Base-by-base conservation (phyloP, 2,329 filamentous ascomycete genomes). In the Trichoderma semiorbis region DNA sequence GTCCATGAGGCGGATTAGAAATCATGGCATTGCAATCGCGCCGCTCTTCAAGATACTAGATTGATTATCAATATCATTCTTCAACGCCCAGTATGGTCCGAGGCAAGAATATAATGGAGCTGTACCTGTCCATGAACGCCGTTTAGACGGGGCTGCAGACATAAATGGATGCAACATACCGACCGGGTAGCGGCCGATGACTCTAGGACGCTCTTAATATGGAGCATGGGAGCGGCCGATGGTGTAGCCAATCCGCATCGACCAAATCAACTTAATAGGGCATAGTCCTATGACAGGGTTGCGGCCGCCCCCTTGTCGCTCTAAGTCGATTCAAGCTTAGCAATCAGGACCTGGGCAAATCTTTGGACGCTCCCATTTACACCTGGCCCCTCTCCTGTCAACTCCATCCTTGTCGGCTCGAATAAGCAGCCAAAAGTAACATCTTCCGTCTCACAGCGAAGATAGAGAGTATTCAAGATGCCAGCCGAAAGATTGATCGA, bases 281-380 rank as follows among this genome's bases (percentile, higher is more conserved):
- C n/a, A 62, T 62, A 62, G 67, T 16, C 30, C 0, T 10, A 18
- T 7, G 32, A 64, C 68, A 21, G 16, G 47, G 68, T 3, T 16
- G 68, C 68, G 60, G 68, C 68, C 68, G 68, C 24, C 18, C 50
- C 55, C 57, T 43, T 61, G 57, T 50, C 66, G 21, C 14, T 36
- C 28, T 30, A 43, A 21, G 12, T 34, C 36, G 10, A n/a, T 65
- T 50, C 2, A 32, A 43, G 66, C 53, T 60, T 60, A 69, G 53
- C 34, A 60, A 68, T 58, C 55, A 32, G n/a, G 24, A n/a, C 8
- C 18, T 28, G 43, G 43, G 2, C 43, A 11, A 60, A 32, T 24
- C 43, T 5, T 21, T 50, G n/a, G 43, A 50, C 60, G 10, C 60
- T n/a, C 10, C 21, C 34, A 12, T 16, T 11, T 18, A 39, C 16